A percentile compares a stretch with the other conserved stretches of the same genome.
Conservation (phyloP, 495 filamentous ascomycete genomes). For the Lasiosphaeria ovina region DNA sequence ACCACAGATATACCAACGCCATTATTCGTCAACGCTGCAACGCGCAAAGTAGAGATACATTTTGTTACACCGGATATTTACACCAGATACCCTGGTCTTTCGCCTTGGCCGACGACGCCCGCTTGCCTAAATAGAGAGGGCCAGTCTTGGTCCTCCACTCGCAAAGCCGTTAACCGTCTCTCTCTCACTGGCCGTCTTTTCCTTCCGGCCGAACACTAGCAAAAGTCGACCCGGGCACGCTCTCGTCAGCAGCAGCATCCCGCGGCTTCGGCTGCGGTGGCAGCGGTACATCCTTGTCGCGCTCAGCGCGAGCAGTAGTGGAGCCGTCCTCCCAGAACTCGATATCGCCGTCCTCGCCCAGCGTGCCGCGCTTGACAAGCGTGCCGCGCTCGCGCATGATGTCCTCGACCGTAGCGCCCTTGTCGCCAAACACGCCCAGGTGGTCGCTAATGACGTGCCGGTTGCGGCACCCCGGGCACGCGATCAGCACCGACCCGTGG, state of each 20-base stretch:
- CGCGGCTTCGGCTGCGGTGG: too few relatives aligned
- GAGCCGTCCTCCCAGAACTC: slow-evolving; percentile 69
- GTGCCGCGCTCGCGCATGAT: slow-evolving; percentile 64
- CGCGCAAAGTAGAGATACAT: too few relatives aligned
- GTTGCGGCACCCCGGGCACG: slow-evolving; percentile 78
- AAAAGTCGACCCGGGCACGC: slow-evolving; percentile 29
- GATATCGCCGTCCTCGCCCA: slow-evolving; percentile 57
- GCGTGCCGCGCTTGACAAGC: slow-evolving; percentile 59
- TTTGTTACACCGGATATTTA: too few relatives aligned
- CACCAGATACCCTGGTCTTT: too few relatives aligned
- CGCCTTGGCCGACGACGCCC: too few relatives aligned
- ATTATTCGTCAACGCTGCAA: background rate
- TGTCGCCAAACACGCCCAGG: slow-evolving; percentile 72
- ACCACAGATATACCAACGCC: slow-evolving; percentile 20
- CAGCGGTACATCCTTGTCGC: too few relatives aligned
- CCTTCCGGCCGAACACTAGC: slow-evolving; percentile 20
- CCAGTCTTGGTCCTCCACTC: too few relatives aligned
- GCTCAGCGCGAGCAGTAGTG: slow-evolving; percentile 16
- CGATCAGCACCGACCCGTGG: slow-evolving; percentile 79
- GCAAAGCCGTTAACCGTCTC: too few relatives aligned
- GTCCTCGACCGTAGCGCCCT: slow-evolving; percentile 66
- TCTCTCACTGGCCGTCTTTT: background rate
- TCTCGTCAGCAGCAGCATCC: slow-evolving; percentile 3
- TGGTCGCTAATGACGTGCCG: slow-evolving; percentile 92
- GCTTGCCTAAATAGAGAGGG: too few relatives aligned